Percentiles rank a stretch among this genome's conserved stretches.
Conservation (phyloP, 225 moss, liverwort and hornwort genomes). For the Pseudoscleropodium purum region DNA sequence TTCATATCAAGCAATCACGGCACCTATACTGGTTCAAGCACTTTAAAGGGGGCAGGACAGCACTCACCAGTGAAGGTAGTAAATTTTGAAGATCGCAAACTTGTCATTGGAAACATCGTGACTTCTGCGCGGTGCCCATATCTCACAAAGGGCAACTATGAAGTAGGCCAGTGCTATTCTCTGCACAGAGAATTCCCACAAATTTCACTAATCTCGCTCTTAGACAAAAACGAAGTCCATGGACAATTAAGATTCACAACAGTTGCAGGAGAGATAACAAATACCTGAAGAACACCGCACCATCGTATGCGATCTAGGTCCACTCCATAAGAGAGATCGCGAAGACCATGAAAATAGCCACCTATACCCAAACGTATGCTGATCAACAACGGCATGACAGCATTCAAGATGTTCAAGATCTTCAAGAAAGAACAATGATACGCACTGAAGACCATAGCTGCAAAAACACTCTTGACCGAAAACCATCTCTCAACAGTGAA, state of each 20-base stretch:
- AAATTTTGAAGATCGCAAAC: conserved; percentile 25
- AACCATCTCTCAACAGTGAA: not conserved
- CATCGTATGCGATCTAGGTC: conserved; percentile 41
- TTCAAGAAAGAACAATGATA: not conserved
- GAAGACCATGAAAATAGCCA: conserved; percentile 58
- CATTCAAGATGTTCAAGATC: not conserved
- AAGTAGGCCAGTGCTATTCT: conserved; percentile 57
- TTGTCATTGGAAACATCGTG: conserved; percentile 17
- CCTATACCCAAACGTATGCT: conserved; percentile 12
- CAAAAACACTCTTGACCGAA: not conserved
- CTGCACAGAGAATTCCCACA: conserved; percentile 14
- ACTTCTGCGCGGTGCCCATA: conserved; percentile 30
- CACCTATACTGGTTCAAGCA: not conserved
- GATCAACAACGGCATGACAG: not conserved
- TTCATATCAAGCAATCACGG: not conserved
- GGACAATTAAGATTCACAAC: not conserved
- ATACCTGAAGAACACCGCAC: conserved; percentile 65
- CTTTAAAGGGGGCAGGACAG: not conserved
- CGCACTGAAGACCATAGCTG: not conserved
- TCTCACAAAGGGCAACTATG: conserved; percentile 45
- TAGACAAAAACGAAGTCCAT: not conserved
- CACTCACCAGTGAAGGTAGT: conserved; percentile 46
- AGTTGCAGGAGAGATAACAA: not conserved
- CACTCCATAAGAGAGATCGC: conserved; percentile 43
- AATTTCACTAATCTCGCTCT: not conserved